Evolutionary conservation across 192 early-diverging fungal genomes (phyloP).

Genomic region (Entophlyctis luteolus): DNA sequence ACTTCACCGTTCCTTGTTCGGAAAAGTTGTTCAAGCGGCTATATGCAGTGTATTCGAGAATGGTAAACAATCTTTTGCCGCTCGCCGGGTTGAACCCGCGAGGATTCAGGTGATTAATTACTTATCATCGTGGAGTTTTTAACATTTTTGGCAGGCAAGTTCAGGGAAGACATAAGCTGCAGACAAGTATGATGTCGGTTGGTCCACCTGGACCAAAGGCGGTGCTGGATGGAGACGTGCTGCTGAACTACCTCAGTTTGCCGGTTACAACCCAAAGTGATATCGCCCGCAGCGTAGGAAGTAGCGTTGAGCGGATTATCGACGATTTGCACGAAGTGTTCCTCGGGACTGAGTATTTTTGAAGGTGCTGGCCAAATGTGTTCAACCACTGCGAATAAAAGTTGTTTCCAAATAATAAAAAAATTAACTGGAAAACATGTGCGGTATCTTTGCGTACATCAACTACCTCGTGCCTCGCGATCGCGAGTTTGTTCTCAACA

Average conservation of each 20-base stretch:
- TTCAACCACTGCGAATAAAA: too few relatives aligned
- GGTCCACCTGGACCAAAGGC: constrained; percentile 68
- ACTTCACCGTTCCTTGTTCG: constrained; percentile 68
- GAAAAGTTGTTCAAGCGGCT: constrained; percentile 93
- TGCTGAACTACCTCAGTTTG: constrained; percentile 68
- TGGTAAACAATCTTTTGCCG: constrained; percentile 79
- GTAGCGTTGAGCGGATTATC: constrained; percentile 72
- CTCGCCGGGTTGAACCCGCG: constrained; percentile 88
- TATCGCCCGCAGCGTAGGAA: constrained; percentile 85
- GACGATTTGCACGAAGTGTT: constrained; percentile 72
- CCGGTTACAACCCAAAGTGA: constrained; percentile 72
- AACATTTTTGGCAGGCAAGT: constrained; percentile 26
- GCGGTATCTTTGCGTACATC: constrained; percentile 53
- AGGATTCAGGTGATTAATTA: constrained; percentile 66
- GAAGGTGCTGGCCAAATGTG: too few relatives aligned
- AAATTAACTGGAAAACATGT: constrained; percentile 30
- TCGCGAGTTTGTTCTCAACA: constrained; percentile 52
- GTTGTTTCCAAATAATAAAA: background rate
- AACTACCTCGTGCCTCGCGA: constrained; percentile 57
- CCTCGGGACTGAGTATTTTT: constrained; percentile 70
- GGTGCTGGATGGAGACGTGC: constrained; percentile 82
- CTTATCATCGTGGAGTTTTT: constrained; percentile 4
- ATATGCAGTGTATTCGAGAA: constrained; percentile 73
- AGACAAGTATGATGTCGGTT: constrained; percentile 54
- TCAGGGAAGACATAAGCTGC: constrained; percentile 20